Evolutionary conservation across 2,329 filamentous ascomycete genomes (phyloP).

Genomic region (Colletotrichum neosansevieriae): DNA sequence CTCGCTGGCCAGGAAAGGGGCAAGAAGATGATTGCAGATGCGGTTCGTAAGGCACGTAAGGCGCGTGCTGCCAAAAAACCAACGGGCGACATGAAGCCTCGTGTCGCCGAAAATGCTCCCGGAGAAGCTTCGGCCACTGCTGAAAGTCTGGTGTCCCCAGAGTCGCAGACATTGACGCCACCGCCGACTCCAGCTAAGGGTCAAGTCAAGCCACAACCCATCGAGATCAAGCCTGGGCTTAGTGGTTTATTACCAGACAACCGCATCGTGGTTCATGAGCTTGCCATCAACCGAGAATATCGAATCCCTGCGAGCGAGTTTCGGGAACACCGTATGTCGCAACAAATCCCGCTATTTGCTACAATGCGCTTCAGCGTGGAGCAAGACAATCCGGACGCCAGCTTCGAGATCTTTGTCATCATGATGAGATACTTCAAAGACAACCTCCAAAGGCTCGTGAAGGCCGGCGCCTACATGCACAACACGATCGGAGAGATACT

Average conservation of each 20-base stretch:
- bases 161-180: constrained; percentile 65
- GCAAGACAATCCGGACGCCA: constrained; percentile 72
- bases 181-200: constrained; percentile 62
- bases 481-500: constrained; percentile 80
- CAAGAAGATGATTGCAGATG: constrained; percentile 79
- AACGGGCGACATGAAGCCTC: constrained; percentile 77
- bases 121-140: constrained; percentile 54
- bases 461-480: constrained; percentile 78
- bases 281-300: constrained; percentile 84
- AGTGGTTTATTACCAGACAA: constrained; percentile 76
- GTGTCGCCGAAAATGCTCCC: constrained; percentile 66
- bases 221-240: constrained; percentile 54
- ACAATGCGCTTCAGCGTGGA: constrained; percentile 74
- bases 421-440: constrained; percentile 78
- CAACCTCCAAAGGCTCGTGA: constrained; percentile 79
- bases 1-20: constrained; percentile 79
- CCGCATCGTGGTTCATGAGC: constrained; percentile 80
- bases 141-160: constrained; percentile 53
- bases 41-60: constrained; percentile 78
- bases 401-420: constrained; percentile 75
- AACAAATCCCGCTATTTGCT: constrained; percentile 63
- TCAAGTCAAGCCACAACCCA: constrained; percentile 54
- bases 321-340: constrained; percentile 66
- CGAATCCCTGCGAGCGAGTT: constrained; percentile 74
- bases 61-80: constrained; percentile 74